Evolutionary conservation across 257 asterid genomes (phyloP), one percentile per base, ranked within the genome.

Genomic region (Agastache rugosa): DNA sequence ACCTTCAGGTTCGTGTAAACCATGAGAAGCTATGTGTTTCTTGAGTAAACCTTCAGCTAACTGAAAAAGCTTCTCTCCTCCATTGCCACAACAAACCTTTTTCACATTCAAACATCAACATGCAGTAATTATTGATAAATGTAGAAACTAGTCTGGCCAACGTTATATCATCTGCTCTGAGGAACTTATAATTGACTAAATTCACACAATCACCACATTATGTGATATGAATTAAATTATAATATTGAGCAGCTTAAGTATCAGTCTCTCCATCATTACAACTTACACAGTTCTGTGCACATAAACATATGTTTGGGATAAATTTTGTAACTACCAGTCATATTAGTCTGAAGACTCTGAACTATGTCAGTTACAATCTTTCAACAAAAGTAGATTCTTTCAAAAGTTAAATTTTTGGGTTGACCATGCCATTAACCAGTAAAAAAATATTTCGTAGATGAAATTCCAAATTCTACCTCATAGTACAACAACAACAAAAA

Each of bases 1-100:
- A 91, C 99, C 99, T 92, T 92, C 99, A 23, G 96, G 96, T 78
- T 95, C 98, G 65, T 89, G 99, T 84, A 95, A 85, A 76, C 96
- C 85, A 78, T 90, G 97, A 63, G 98, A 81, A 67, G 90, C 86
- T 81, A 90, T 89, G 78, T 95, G 99, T 88, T 90, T 95, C 93
- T 90, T 95, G 80, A 95, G 95, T 81, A 92, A 78, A 63, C 94
- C 98, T 87, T 95, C 98, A 81, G 99, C 98, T 69, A 95, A 83
- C 68, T 61, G 89, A 70, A 90, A 85, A 64, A 92, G 89, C 83
- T 92, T 92, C 69, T 83, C 89, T 64, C 87, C 96, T 64, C 96
- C 96, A 79, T 85, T 86, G 78, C 96, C 93, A 53, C 94, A 92
- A 73, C 80, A 86, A 77, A 92, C 98, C 98, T 95, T 78, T 65